Conservation (phyloP, 2,329 filamentous ascomycete species). For the Ophiostoma ulmi region DNA sequence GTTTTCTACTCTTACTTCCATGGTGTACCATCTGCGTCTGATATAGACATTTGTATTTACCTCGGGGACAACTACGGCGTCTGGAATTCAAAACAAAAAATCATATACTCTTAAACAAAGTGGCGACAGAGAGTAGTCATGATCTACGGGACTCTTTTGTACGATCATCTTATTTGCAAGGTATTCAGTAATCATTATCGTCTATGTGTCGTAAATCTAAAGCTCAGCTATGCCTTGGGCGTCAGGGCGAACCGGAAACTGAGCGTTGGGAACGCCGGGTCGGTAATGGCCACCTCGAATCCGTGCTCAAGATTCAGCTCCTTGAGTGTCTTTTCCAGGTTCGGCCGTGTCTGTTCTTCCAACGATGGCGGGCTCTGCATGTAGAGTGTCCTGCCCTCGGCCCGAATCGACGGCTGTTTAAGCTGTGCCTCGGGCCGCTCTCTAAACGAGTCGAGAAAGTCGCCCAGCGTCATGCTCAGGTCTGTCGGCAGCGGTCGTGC, state of each 20-base stretch:
- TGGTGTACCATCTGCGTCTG: conserved; percentile 1
- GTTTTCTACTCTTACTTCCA: not conserved
- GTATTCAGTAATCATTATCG: not conserved
- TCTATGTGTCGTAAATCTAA: not conserved
- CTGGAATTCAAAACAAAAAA: conserved; percentile 20
- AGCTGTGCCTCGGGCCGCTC: conserved; percentile 83
- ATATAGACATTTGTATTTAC: conserved; percentile 19
- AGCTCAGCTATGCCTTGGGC: conserved; percentile 29
- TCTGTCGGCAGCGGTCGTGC: conserved; percentile 71
- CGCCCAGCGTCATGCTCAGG: conserved; percentile 66
- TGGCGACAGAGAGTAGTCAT: too few relatives aligned
- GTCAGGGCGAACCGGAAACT: conserved; percentile 55
- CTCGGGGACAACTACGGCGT: conserved; percentile 28
- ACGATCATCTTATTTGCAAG: not conserved
- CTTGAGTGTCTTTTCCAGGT: conserved; percentile 69
- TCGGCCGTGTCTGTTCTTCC: conserved; percentile 77
- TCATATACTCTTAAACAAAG: not conserved
- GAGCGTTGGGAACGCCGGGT: conserved; percentile 78
- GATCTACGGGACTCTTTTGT: too few relatives aligned
- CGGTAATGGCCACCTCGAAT: conserved; percentile 86
- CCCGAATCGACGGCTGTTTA: conserved; percentile 83
- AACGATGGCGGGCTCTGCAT: conserved; percentile 78
- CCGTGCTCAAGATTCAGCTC: conserved; percentile 70
- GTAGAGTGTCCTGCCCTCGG: conserved; percentile 78
- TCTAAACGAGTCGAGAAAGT: conserved; percentile 79